Base-by-base conservation (phyloP, 202 grass and related monocot genomes). In the Saccharum hybrid region DNA sequence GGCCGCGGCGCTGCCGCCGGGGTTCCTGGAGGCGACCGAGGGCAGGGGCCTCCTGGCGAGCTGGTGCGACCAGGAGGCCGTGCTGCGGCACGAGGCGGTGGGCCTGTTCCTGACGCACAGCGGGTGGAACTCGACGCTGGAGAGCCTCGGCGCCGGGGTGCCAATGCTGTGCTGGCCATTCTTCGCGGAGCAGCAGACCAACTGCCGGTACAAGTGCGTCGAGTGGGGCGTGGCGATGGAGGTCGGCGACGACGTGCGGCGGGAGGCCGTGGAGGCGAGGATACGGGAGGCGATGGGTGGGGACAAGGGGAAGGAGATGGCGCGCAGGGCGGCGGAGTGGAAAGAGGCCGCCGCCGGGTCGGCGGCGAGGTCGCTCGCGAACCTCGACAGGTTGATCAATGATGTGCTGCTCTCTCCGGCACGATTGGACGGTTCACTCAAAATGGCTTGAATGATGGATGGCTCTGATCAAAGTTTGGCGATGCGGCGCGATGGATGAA, bases 101-200 rank as follows among this genome's bases (percentile, higher is more conserved):
- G 83, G 75, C 19, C 70, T 56, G 2, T 93, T 93, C 39, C 52
- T 90, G 57, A 84, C 77, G 1, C 89, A 91, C 66, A 85, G 72
- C 71, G 92, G 89, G 4, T 93, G 91, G 88, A 93, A 90, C 81
- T 93, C 91, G 1, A 60, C 63, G 39, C 19, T 90, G 10, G 89
- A 88, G 46, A 67, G 74, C 42, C 14, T 90, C 0, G 10, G 19
- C 15, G 5, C 7, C 3, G 84, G 84, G 0, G 75, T 90, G 66
- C 74, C 89, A 0, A 77, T 88, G 89, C 5, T 91, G 39, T 78
- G 81, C 16, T 88, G 76, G 82, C 85, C 89, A 0, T 70, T 82
- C 66, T 41, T 69, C 38, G 10, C 38, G 9, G 66, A 69, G 38
- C 66, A 69, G 66, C 37, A 22, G 66, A 41, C 66, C 1, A 69